Percentiles rank a stretch among this genome's conserved stretches.
phyloP scores from a whole-genome alignment of 192 early-diverging fungal species.

The Linnemannia zychae region DNA sequence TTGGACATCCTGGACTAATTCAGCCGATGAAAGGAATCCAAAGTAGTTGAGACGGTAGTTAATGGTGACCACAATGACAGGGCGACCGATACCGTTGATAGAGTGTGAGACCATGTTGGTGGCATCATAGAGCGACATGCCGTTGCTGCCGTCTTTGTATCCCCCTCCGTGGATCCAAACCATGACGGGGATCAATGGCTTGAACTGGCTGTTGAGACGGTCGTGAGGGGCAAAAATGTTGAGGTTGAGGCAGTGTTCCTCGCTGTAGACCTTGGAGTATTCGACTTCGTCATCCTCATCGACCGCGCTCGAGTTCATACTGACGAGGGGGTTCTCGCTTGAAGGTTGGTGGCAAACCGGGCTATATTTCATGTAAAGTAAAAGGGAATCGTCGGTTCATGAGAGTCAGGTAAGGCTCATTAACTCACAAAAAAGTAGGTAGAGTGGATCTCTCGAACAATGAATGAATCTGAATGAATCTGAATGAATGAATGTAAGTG shows the following conservation, averaged over 20 bases:
- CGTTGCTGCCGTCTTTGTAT: constrained; percentile 43
- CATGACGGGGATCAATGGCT: constrained; percentile 46
- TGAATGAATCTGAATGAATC: neutral
- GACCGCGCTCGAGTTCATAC: constrained; percentile 8
- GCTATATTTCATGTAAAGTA: constrained; percentile 3
- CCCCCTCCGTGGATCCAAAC: constrained; percentile 53
- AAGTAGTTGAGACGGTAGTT: constrained; percentile 57
- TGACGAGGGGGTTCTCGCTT: constrained; percentile 34
- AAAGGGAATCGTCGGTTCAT: neutral
- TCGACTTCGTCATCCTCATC: constrained; percentile 43
- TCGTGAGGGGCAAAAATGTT: constrained; percentile 59
- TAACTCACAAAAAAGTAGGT: neutral
- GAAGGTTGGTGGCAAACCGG: constrained; percentile 44
- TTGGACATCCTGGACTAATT: constrained; percentile 32
- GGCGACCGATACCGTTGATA: constrained; percentile 18
- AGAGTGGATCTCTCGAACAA: too few species aligned
- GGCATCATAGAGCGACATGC: constrained; percentile 37
- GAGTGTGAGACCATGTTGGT: constrained; percentile 37
- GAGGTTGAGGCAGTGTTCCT: constrained; percentile 63
- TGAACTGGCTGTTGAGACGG: constrained; percentile 4
- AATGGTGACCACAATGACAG: constrained; percentile 50
- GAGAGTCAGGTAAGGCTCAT: too few species aligned
- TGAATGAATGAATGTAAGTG: neutral
- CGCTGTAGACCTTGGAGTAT: constrained; percentile 35
- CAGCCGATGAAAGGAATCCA: constrained; percentile 48